These are phyloP conservation scores for Dendrobium nobile DNA, from an alignment of 106 monocot genomes.

Conservation along the genomic window DNA sequence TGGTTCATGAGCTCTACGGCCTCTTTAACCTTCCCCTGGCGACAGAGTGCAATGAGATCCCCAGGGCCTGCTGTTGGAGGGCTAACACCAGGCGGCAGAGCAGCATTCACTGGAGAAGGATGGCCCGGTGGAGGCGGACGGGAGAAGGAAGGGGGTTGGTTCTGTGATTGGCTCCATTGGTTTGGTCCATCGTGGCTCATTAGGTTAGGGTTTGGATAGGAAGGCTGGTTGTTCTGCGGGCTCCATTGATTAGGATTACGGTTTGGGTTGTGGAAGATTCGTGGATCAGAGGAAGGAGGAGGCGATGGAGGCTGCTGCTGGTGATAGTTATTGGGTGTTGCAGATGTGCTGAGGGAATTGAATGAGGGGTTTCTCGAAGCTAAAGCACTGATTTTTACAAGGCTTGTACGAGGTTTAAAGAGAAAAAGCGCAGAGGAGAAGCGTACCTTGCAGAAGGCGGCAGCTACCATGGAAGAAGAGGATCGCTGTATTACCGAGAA, in stretches of 20 bases:
- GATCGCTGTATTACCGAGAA: slow-evolving; percentile 13
- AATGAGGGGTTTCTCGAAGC: background rate
- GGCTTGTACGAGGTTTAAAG: slow-evolving; percentile 13
- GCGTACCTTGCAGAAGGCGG: slow-evolving; percentile 1
- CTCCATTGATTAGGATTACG: slow-evolving; percentile 13
- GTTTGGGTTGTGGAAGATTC: slow-evolving; percentile 13
- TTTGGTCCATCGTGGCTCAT: slow-evolving; percentile 1
- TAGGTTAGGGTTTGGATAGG: slow-evolving; percentile 3
- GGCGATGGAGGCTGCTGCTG: slow-evolving; percentile 9
- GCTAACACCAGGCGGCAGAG: slow-evolving; percentile 5
- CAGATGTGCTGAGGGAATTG: slow-evolving; percentile 22
- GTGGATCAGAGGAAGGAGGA: slow-evolving; percentile 10
- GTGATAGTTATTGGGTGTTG: slow-evolving; percentile 16
- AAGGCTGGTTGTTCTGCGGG: slow-evolving; percentile 5
- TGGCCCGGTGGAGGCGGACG: background rate
- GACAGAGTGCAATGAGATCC: slow-evolving; percentile 45
- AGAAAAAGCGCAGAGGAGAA: slow-evolving; percentile 5
- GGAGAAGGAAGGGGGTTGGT: slow-evolving; percentile 5
- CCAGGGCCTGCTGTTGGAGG: slow-evolving; percentile 34
- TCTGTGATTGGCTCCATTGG: slow-evolving; percentile 17
- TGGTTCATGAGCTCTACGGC: slow-evolving; percentile 50
- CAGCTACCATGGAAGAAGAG: slow-evolving; percentile 17
- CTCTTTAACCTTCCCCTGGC: slow-evolving; percentile 67
- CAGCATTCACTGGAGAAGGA: background rate
- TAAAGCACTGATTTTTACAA: background rate